These are phyloP conservation scores for Antarctomyces pellizariae DNA, from an alignment of 495 filamentous ascomycete genomes.

Conservation along the genomic window DNA sequence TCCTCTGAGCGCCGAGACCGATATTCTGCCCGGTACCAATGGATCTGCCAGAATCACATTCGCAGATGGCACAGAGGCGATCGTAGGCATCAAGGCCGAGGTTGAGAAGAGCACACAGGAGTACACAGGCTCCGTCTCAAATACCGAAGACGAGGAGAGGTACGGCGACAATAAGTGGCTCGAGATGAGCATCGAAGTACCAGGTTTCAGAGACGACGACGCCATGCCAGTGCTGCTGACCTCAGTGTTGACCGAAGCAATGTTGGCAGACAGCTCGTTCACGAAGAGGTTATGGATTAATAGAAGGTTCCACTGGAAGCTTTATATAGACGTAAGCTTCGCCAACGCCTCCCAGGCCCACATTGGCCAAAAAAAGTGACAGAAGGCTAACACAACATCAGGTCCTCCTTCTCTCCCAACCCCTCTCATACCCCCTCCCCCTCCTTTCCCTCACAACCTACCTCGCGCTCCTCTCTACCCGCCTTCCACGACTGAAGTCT, in stretches of 20 bases:
- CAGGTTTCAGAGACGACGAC: conserved; percentile 77
- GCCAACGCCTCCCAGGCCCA: too few species aligned
- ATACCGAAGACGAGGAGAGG: conserved; percentile 13
- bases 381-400: too few species aligned
- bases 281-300: conserved; percentile 61
- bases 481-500: conserved; percentile 62
- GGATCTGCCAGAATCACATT: conserved; percentile 85
- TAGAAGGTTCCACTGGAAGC: conserved; percentile 75
- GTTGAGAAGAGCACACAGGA: conserved; percentile 41
- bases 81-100: conserved; percentile 87
- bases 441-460: conserved; percentile 83
- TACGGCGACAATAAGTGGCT: conserved; percentile 36
- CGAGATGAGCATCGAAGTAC: conserved; percentile 66
- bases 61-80: conserved; percentile 82
- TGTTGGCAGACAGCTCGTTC: conserved; percentile 53
- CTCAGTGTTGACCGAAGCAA: conserved; percentile 68
- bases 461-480: conserved; percentile 77
- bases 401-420: conserved; percentile 85
- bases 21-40: conserved; percentile 71
- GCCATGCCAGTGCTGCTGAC: conserved; percentile 65
- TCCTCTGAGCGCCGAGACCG: conserved; percentile 67
- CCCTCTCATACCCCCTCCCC: conserved; percentile 75
- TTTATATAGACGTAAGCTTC: conserved; percentile 73
- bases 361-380: too few species aligned
- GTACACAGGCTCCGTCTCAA: conserved; percentile 1